Conservation (phyloP, 2,329 filamentous ascomycete genomes). For the Trichoderma sp. region DNA sequence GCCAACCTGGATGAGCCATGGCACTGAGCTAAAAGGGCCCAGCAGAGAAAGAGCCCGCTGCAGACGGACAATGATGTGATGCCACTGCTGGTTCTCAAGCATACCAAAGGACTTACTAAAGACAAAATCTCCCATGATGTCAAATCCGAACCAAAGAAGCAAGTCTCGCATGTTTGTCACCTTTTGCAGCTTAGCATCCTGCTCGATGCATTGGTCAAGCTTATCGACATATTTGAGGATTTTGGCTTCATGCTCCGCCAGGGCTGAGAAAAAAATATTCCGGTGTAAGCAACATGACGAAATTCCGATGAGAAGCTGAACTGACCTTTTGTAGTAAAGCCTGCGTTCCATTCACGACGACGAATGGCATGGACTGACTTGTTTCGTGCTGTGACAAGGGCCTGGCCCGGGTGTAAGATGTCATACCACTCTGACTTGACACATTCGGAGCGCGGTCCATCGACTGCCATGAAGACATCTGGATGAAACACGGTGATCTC, state of each 20-base stretch:
- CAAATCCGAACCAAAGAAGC: neutral
- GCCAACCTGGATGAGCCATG: neutral
- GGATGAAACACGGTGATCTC: constrained; percentile 30
- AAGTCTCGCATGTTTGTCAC: neutral
- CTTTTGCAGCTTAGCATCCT: neutral
- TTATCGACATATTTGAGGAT: neutral
- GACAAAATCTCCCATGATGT: neutral
- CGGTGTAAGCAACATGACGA: neutral
- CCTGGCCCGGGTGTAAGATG: constrained; percentile 25
- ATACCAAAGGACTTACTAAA: neutral
- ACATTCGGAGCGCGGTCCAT: constrained; percentile 28
- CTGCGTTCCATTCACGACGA: neutral
- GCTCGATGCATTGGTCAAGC: neutral
- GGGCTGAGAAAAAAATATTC: neutral
- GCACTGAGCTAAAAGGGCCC: neutral
- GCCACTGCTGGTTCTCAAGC: neutral
- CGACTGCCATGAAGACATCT: constrained; percentile 26
- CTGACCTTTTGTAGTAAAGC: neutral
- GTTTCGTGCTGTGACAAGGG: constrained; percentile 26
- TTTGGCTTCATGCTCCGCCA: neutral
- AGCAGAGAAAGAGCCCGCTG: neutral
- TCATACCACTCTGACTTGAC: constrained; percentile 32
- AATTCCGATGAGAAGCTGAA: neutral
- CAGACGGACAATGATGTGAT: neutral
- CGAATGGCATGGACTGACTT: constrained; percentile 23